Base-by-base conservation (phyloP, 192 early-diverging fungal species). In the Podila verticillata region DNA sequence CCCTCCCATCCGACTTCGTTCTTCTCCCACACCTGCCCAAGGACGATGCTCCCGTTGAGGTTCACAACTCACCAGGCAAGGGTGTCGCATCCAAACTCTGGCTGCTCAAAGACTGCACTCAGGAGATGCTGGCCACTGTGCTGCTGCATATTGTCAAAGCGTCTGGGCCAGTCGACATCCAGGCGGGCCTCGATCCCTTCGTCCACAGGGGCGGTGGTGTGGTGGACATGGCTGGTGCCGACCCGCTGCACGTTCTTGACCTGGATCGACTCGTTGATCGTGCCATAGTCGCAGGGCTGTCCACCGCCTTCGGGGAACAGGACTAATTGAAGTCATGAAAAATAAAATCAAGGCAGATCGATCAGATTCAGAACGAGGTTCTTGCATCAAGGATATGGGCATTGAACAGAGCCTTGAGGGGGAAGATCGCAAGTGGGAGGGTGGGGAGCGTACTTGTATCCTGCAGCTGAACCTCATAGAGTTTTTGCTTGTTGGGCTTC, bases 261-360 rank as follows among this genome's bases (percentile, higher is more conserved):
- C 26, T 82, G 57, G 19, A 89, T 64, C 39, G 68, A 36, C n/a
- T 80, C 81, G 32, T 80, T 82, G 57, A 92, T 85, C 2, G 30
- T 83, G 6, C 93, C 93, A 7, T 84, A 85, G 47, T 95, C 93
- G 48, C 78, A 68, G 22, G 89, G 89, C 67, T 95, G 93, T 22
- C 93, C 93, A 9, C 93, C 93, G 10, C 93, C 93, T 56, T 90
- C 89, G n/a, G 93, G 93, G 65, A 95, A 95, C 26, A 93, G 74
- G 20, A 95, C 90, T 86, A 70, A 30, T 31, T 32, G 31, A 32
- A 12, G n/a, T n/a, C n/a, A n/a, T n/a, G n/a, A 51, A 48, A 26
- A 48, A 63, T 10, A 19, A 32, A 68, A 70, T n/a, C 51, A 54
- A 54, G 20, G 17, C 6, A 54, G 51, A 54, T 8, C 24, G 51